These are phyloP conservation scores for Komagataella populi DNA, from an alignment of 805 yeast species.

Conservation along the genomic window DNA sequence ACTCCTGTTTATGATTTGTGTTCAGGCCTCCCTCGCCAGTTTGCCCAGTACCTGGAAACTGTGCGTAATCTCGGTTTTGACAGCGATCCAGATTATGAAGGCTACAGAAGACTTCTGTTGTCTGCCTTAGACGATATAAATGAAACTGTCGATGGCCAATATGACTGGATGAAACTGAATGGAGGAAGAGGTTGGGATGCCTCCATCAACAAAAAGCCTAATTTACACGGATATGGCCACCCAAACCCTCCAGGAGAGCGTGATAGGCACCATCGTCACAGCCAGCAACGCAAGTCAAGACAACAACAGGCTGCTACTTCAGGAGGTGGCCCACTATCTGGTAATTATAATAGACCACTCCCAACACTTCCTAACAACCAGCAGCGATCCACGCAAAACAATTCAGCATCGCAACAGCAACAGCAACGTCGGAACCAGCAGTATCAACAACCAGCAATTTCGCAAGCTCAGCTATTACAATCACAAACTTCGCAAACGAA, in stretches of 20 bases:
- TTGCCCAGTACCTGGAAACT: constrained; percentile 80
- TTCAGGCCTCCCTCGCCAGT: constrained; percentile 81
- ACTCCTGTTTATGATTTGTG: constrained; percentile 81
- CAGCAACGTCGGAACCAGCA: constrained; percentile 3
- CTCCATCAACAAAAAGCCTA: constrained; percentile 78
- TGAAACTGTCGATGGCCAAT: constrained; percentile 71
- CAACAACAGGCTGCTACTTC: constrained; percentile 6
- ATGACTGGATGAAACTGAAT: constrained; percentile 96
- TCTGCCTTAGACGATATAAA: constrained; percentile 64
- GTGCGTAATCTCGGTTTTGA: constrained; percentile 87
- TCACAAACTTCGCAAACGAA: constrained; percentile 6
- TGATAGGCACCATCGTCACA: constrained; percentile 23
- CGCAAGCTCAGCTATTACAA: constrained; percentile 8
- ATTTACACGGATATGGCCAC: constrained; percentile 91
- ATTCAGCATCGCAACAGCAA: not conserved
- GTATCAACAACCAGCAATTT: not conserved
- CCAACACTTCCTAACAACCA: not conserved
- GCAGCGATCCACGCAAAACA: not conserved
- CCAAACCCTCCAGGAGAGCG: constrained; percentile 68
- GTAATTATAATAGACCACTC: not conserved
- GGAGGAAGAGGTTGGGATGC: constrained; percentile 96
- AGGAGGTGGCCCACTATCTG: not conserved
- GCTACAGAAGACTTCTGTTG: constrained; percentile 63
- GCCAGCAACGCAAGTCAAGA: constrained; percentile 20
- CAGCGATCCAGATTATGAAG: constrained; percentile 89